These are phyloP conservation scores for Fragosphaeria purpurea DNA, from an alignment of 2,329 filamentous ascomycete species.

Conservation along the genomic window DNA sequence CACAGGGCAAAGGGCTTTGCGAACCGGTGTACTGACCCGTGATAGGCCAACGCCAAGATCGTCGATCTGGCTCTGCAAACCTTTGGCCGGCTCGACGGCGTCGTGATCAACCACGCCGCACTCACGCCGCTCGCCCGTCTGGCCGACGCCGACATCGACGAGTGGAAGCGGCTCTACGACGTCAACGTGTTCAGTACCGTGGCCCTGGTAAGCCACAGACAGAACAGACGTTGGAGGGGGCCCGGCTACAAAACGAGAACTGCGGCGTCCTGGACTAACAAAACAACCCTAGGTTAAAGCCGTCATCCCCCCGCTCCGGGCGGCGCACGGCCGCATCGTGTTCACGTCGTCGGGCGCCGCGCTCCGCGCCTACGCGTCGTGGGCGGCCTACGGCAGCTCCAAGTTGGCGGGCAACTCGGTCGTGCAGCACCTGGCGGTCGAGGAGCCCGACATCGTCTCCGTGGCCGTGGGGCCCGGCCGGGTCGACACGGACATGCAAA, in stretches of 20 bases:
- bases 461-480: conserved; percentile 69
- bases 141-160: conserved; percentile 54
- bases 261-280: conserved; percentile 4
- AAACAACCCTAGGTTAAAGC: conserved; percentile 49
- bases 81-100: conserved; percentile 66
- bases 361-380: conserved; percentile 53
- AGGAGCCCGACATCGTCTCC: conserved; percentile 67
- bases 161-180: conserved; percentile 69
- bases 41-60: conserved; percentile 47
- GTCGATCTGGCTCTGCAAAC: conserved; percentile 54
- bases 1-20: no score
- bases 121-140: conserved; percentile 67
- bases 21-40: not conserved
- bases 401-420: conserved; percentile 82
- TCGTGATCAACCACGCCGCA: conserved; percentile 82
- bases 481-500: conserved; percentile 86
- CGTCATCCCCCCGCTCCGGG: conserved; percentile 57
- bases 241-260: no score
- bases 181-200: conserved; percentile 81
- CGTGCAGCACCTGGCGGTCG: conserved; percentile 58
- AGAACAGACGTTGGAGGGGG: no score
- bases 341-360: conserved; percentile 76
- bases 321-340: conserved; percentile 59
- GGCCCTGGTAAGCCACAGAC: conserved; percentile 50
- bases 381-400: conserved; percentile 72